A percentile compares a stretch with the other conserved stretches of the same genome.
These are phyloP conservation scores for Papilionanthe hybrid DNA, from an alignment of 116 monocot species.

Conservation along the genomic window DNA sequence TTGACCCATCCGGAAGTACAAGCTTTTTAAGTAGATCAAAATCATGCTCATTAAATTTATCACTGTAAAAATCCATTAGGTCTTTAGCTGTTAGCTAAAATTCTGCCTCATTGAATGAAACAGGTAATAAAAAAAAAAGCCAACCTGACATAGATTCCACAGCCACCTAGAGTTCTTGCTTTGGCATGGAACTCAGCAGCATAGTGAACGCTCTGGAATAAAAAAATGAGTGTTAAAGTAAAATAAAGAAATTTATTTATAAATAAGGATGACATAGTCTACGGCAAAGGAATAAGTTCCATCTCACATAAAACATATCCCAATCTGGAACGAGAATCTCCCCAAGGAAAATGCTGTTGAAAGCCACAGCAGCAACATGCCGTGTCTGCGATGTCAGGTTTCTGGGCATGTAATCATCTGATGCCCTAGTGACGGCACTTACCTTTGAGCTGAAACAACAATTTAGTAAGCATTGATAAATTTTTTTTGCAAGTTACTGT, in stretches of 20 bases:
- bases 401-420: slow-evolving; percentile 47
- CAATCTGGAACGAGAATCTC: slow-evolving; percentile 46
- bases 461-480: not conserved
- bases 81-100: not conserved
- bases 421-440: slow-evolving; percentile 43
- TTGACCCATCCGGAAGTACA: slow-evolving; percentile 44
- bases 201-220: slow-evolving; percentile 31
- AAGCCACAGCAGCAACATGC: slow-evolving; percentile 47
- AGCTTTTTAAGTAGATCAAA: slow-evolving; percentile 40
- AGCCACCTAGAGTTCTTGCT: slow-evolving; percentile 49
- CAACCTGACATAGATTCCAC: slow-evolving; percentile 50
- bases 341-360: slow-evolving; percentile 44
- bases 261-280: slow-evolving; percentile 1
- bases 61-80: slow-evolving; percentile 17
- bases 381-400: slow-evolving; percentile 31
- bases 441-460: slow-evolving; percentile 33
- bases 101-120: not conserved
- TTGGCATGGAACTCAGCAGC: slow-evolving; percentile 52
- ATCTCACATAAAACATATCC: slow-evolving; percentile 57
- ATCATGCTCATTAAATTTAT: slow-evolving; percentile 43
- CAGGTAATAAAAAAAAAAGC: not conserved
- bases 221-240: not conserved
- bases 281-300: not conserved
- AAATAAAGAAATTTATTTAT: not conserved
- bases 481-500: not conserved